Percentiles rank a stretch among this genome's conserved stretches.
phyloP scores from a whole-genome alignment of 306 rosid species.

The Quercus cerris region DNA sequence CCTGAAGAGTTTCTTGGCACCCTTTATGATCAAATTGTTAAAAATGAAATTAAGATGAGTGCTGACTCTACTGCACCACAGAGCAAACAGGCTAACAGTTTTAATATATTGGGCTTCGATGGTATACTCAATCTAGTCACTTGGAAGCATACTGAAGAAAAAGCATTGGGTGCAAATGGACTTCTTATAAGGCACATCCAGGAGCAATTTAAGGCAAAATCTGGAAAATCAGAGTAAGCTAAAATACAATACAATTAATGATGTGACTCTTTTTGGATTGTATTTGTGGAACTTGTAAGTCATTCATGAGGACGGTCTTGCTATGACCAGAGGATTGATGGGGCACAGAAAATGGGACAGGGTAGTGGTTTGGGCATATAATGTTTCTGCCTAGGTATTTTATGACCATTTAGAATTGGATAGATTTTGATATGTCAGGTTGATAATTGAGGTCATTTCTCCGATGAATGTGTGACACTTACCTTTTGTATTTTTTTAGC shows the following conservation, averaged over 20 bases:
- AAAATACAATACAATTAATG: conserved; percentile 13
- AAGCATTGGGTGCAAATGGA: conserved; percentile 93
- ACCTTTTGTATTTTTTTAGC: conserved; percentile 1
- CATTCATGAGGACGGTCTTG: conserved; percentile 8
- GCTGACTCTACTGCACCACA: conserved; percentile 88
- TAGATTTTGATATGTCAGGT: background rate
- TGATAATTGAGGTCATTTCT: background rate
- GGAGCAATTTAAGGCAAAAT: conserved; percentile 90
- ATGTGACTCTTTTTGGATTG: background rate
- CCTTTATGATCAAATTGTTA: conserved; percentile 85
- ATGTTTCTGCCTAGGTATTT: background rate
- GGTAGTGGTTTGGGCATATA: background rate
- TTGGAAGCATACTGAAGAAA: conserved; percentile 95
- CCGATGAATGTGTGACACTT: background rate
- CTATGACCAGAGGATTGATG: conserved; percentile 10
- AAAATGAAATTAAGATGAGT: conserved; percentile 93
- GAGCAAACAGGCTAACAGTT: conserved; percentile 90
- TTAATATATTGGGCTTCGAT: conserved; percentile 92
- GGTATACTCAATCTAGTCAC: conserved; percentile 95
- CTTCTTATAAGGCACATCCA: conserved; percentile 91
- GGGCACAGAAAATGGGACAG: background rate
- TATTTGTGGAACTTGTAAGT: conserved; percentile 11
- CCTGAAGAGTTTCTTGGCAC: conserved; percentile 91
- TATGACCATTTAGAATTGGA: background rate
- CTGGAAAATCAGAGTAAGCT: conserved; percentile 98